Evolutionary conservation across 2,329 filamentous ascomycete species (phyloP).

Genomic region (Scedosporium apiospermum): DNA sequence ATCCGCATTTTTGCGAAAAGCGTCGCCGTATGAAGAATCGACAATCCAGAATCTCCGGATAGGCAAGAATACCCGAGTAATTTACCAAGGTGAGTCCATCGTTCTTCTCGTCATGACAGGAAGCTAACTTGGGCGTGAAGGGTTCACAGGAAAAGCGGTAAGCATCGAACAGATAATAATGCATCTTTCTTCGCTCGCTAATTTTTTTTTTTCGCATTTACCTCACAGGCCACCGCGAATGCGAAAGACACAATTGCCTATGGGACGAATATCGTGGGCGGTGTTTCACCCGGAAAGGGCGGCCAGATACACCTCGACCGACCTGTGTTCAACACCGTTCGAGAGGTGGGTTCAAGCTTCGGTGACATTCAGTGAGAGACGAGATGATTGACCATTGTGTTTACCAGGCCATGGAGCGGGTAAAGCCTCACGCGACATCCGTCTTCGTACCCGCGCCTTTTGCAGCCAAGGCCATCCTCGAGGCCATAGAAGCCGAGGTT

Average conservation of each 20-base stretch:
- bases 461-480: slow-evolving; percentile 59
- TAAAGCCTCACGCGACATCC: slow-evolving; percentile 54
- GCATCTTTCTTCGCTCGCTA: not conserved
- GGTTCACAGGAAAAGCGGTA: slow-evolving; percentile 29
- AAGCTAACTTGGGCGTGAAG: slow-evolving; percentile 11
- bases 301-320: slow-evolving; percentile 21
- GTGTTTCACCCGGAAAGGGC: slow-evolving; percentile 27
- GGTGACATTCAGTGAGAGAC: not conserved
- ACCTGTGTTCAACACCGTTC: slow-evolving; percentile 25
- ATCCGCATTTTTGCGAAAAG: not conserved
- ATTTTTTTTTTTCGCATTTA: not conserved
- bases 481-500: slow-evolving; percentile 69
- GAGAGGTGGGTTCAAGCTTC: not conserved
- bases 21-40: slow-evolving; percentile 13
- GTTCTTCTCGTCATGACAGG: not conserved
- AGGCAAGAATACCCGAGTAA: slow-evolving; percentile 19
- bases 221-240: slow-evolving; percentile 25
- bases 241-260: slow-evolving; percentile 27
- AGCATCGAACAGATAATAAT: not conserved
- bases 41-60: slow-evolving; percentile 22
- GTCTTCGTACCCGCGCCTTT: slow-evolving; percentile 65
- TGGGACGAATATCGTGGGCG: slow-evolving; percentile 27
- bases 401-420: slow-evolving; percentile 21
- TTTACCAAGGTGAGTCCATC: slow-evolving; percentile 21
- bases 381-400: not conserved